Percentiles rank a stretch among this genome's conserved stretches.
phyloP scores from a whole-genome alignment of 805 yeast genomes.

The Wickerhamiella sorbophila region DNA sequence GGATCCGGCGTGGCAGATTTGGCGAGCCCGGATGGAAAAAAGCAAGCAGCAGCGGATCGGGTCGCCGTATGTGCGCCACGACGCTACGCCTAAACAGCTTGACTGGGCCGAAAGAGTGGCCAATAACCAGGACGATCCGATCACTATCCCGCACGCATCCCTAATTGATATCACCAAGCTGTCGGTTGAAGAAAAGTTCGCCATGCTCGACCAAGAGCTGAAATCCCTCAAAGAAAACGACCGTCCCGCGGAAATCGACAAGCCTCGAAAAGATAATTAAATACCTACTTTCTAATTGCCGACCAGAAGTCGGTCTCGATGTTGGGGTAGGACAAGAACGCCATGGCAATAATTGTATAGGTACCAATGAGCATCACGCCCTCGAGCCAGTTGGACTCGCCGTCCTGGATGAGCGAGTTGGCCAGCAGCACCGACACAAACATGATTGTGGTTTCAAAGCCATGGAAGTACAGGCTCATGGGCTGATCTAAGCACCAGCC shows the following conservation, averaged over 20 bases:
- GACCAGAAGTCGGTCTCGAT: slow-evolving; percentile 1
- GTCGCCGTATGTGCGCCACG: slow-evolving; percentile 16
- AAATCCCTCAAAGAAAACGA: not conserved
- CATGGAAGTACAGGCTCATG: slow-evolving; percentile 82
- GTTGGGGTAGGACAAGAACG: slow-evolving; percentile 74
- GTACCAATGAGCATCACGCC: slow-evolving; percentile 86
- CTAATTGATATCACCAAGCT: slow-evolving; percentile 20
- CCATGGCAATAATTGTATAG: slow-evolving; percentile 72
- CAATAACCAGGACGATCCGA: slow-evolving; percentile 4
- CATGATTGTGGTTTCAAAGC: slow-evolving; percentile 85
- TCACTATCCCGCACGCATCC: slow-evolving; percentile 24
- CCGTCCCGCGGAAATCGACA: no score
- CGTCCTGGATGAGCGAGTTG: slow-evolving; percentile 78
- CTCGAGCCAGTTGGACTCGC: slow-evolving; percentile 93
- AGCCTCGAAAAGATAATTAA: no score
- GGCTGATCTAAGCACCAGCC: slow-evolving; percentile 92
- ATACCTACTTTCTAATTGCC: not conserved
- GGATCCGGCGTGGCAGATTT: slow-evolving; percentile 56
- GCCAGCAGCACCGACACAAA: slow-evolving; percentile 82
- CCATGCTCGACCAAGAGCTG: slow-evolving; percentile 6
- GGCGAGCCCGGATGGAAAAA: slow-evolving; percentile 22
- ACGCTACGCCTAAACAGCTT: slow-evolving; percentile 13
- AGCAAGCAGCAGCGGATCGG: slow-evolving; percentile 13
- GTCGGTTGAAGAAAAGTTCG: slow-evolving; percentile 6
- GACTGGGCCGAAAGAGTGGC: slow-evolving; percentile 21